Base-by-base conservation (phyloP, 2,329 filamentous ascomycete genomes). In the Talaromyces atroroseus region DNA sequence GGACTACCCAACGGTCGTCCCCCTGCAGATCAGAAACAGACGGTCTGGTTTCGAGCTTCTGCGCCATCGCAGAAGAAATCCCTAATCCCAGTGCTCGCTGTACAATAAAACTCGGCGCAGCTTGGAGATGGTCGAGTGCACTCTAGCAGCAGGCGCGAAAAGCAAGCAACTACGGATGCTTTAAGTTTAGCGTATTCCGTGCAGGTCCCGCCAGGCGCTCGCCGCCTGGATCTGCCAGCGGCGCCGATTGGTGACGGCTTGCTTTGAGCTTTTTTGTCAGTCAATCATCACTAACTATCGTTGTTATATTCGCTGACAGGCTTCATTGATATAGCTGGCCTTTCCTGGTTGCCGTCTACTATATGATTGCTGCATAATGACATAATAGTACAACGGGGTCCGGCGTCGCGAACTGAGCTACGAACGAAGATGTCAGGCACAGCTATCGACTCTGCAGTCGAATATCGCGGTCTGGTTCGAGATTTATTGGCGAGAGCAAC, bases 401-500 rank as follows among this genome's bases (percentile, higher is more conserved):
- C 40, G 12, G 18, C 32, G 16, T 42, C 14, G 52, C 44, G 21
- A 18, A 54, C 38, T 42, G n/a, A 48, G 44, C 34, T 42, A 36
- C 52, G 32, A 32, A 24, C 34, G 20, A 54, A 44, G 49, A 53
- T 44, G 46, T 68, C 59, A 34, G 73, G 72, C 69, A 65, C 66
- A 57, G 65, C 63, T 54, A 62, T 68, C 42, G 67, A 66, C 40
- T 65, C 68, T 20, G 71, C 72, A 12, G 63, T 63, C 44, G 71
- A 76, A 24, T 83, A 86, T 63, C 74, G 72, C 36, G 65, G 68
- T 24, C 75, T 87, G 23, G 74, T 90, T 32, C 72, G 78, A 42
- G 71, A 79, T 40, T 78, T 89, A 34, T 74, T 91, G 42, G 68
- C 74, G 38, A 81, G 80, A 67, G 86, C 86, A 57, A 79, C 79